Evolutionary conservation across 164 flowering plant genomes (phyloP), one percentile per base, ranked within the genome.

Genomic region (Sedum album): DNA sequence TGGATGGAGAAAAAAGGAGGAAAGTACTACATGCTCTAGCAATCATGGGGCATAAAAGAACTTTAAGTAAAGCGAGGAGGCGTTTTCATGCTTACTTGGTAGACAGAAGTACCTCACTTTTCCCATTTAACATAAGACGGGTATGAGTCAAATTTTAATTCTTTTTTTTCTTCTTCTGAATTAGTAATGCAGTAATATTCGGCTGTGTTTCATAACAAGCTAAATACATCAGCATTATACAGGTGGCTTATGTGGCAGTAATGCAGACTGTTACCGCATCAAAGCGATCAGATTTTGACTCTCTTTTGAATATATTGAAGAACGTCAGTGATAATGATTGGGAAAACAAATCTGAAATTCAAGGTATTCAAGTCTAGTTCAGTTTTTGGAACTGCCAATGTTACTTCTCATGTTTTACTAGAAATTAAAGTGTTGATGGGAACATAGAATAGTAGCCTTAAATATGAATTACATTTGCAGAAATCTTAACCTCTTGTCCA

Each of bases 101-200:
- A 2, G 20, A 57, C 62, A 57, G 20, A 28, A 57, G 28, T 57
- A 57, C 62, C 62, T 57, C 62, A 17, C 62, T 57, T 57, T 57
- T 57, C 62, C 62, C 62, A 57, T 10, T 15, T 10, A 18, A 57
- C 15, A 57, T 57, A 13, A 57, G 62, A 57, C n/a, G 18, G 62
- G 62, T 57, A 57, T 20, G 4, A 57, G 17, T 5, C 6, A 15
- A 14, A 3, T 44, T 11, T 0, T 11, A 15, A 44, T 28, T 57
- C 18, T 15, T 14, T 1, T 20, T 28, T 57, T 23, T 57, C 6
- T 21, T 57, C 4, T 25, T 21, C 30, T 25, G 9, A 57, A 57
- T 57, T 57, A 20, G n/a, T 57, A 23, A 11, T 57, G 62, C 7
- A 20, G 13, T 18, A 14, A 33, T 57, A 28, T 13, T 28, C 28